Evolutionary conservation across 139 green algal species (phyloP).

Genomic region (Eudorina sp.): DNA sequence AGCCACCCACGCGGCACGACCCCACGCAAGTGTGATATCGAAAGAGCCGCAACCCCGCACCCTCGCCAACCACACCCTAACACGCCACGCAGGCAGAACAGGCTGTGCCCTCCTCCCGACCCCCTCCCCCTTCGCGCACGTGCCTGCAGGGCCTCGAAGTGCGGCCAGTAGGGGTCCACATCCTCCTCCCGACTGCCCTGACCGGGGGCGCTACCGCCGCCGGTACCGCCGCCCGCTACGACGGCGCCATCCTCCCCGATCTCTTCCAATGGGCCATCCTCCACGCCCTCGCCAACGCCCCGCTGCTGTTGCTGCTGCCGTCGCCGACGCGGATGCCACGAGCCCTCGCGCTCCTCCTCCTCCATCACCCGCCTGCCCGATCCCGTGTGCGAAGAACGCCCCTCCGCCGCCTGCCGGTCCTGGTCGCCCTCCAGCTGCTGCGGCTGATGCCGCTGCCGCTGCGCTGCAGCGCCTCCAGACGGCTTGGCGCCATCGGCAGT

Average conservation of each 20-base stretch:
- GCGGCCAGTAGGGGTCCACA: constrained; percentile 23
- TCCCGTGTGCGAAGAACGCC: neutral
- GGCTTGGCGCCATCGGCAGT: too few species aligned
- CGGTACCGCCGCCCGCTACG: neutral
- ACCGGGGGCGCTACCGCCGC: neutral
- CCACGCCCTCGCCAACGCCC: neutral
- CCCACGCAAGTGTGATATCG: too few species aligned
- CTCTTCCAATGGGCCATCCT: neutral
- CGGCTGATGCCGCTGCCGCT: neutral
- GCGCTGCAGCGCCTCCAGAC: neutral
- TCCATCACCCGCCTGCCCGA: neutral
- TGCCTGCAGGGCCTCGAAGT: constrained; percentile 35
- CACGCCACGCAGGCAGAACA: too few species aligned
- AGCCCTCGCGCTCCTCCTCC: neutral
- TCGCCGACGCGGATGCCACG: too few species aligned
- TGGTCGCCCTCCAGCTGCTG: neutral
- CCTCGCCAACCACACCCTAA: too few species aligned
- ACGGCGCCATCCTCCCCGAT: neutral
- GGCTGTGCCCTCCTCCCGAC: too few species aligned
- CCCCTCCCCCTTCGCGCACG: too few species aligned
- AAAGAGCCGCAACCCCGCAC: too few species aligned
- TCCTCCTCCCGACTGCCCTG: neutral
- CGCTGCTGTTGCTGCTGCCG: neutral
- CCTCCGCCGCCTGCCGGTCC: neutral
- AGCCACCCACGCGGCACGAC: too few species aligned